These are phyloP conservation scores for Coemansia asiatica DNA, from an alignment of 192 early-diverging fungal species.

Conservation along the genomic window DNA sequence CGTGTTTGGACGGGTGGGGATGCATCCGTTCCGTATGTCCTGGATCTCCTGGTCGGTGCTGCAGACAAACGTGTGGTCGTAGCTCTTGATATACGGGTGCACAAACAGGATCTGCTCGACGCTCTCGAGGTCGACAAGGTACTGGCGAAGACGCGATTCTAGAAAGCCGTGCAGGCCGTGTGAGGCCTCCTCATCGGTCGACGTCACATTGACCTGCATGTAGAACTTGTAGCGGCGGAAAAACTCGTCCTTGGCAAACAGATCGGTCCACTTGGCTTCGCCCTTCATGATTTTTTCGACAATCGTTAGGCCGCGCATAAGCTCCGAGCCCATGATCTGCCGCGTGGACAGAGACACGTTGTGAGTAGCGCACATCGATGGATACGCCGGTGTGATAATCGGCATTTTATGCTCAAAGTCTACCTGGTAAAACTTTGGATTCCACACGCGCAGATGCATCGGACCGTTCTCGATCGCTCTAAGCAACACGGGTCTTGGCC, in stretches of 20 bases:
- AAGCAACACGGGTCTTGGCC: slow-evolving; percentile 91
- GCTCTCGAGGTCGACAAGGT: slow-evolving; percentile 80
- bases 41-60: slow-evolving; percentile 65
- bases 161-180: slow-evolving; percentile 85
- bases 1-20: slow-evolving; percentile 36
- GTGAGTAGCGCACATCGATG: slow-evolving; percentile 97
- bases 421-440: slow-evolving; percentile 80
- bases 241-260: slow-evolving; percentile 89
- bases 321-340: slow-evolving; percentile 79
- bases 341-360: slow-evolving; percentile 90
- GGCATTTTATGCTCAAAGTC: slow-evolving; percentile 91
- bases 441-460: slow-evolving; percentile 89
- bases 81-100: slow-evolving; percentile 90
- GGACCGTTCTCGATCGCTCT: slow-evolving; percentile 87
- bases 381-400: slow-evolving; percentile 98
- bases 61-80: slow-evolving; percentile 68
- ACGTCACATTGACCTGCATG: slow-evolving; percentile 82
- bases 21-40: slow-evolving; percentile 67
- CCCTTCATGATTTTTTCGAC: slow-evolving; percentile 75
- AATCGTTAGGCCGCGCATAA: slow-evolving; percentile 75
- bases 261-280: slow-evolving; percentile 71
- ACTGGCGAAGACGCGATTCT: slow-evolving; percentile 86
- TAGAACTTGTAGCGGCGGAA: slow-evolving; percentile 87
- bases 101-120: slow-evolving; percentile 71
- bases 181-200: slow-evolving; percentile 70